phyloP scores from a whole-genome alignment of 129 eudicot species.

The Centrapalus pauciflorus region DNA sequence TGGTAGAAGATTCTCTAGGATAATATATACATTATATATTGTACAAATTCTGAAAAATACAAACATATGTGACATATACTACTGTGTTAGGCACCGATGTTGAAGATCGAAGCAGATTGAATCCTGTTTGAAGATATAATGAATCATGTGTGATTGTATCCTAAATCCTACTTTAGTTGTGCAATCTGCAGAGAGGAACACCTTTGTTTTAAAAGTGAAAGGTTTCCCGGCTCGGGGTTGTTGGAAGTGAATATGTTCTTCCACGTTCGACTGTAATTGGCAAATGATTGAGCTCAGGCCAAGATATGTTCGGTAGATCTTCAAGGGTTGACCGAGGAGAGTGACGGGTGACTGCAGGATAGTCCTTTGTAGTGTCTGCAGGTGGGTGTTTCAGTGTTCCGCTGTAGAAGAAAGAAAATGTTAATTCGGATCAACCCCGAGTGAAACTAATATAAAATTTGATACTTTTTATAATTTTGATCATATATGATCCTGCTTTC shows the following conservation, averaged over 20 bases:
- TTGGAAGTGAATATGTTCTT: slow-evolving; percentile 34
- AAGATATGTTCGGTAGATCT: slow-evolving; percentile 30
- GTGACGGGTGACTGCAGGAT: slow-evolving; percentile 24
- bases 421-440: background rate
- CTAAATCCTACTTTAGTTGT: slow-evolving; percentile 11
- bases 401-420: slow-evolving; percentile 12
- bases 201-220: background rate
- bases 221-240: slow-evolving; percentile 17
- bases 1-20: no score
- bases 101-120: background rate
- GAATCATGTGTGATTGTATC: background rate
- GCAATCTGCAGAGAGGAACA: background rate
- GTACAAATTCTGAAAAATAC: no score
- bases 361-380: slow-evolving; percentile 33
- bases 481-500: no score
- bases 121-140: background rate
- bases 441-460: background rate
- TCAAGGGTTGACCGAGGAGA: slow-evolving; percentile 56
- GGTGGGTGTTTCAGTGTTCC: slow-evolving; percentile 30
- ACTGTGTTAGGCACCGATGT: background rate
- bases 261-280: slow-evolving; percentile 12
- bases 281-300: slow-evolving; percentile 16
- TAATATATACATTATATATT: no score
- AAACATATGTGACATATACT: no score
- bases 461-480: background rate